Conservation (phyloP, 2,329 filamentous ascomycete genomes). For the Elsinoe perseae region DNA sequence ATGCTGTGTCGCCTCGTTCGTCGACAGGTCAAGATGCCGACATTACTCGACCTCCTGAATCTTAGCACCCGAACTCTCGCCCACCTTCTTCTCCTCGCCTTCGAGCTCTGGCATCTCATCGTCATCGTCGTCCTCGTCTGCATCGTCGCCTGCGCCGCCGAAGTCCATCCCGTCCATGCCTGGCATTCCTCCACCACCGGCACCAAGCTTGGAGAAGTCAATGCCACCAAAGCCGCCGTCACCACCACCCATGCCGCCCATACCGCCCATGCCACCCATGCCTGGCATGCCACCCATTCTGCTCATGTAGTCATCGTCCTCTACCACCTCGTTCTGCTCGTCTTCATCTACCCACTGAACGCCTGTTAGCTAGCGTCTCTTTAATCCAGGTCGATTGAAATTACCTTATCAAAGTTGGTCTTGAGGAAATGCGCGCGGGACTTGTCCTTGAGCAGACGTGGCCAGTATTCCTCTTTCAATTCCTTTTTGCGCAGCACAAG, state of each 20-base stretch:
- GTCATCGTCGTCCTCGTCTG: constrained; percentile 54
- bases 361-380: constrained; percentile 17
- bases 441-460: constrained; percentile 79
- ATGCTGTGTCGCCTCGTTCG: not conserved
- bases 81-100: constrained; percentile 53
- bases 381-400: constrained; percentile 21
- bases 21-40: not conserved
- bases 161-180: constrained; percentile 16
- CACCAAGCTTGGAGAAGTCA: constrained; percentile 84
- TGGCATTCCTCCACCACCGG: constrained; percentile 28
- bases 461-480: constrained; percentile 90
- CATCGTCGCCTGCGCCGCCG: constrained; percentile 17
- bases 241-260: constrained; percentile 32
- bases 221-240: constrained; percentile 75
- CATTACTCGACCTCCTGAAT: constrained; percentile 12
- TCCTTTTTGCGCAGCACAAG: constrained; percentile 96
- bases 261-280: constrained; percentile 55
- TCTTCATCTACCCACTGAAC: constrained; percentile 87
- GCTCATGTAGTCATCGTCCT: constrained; percentile 61
- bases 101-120: constrained; percentile 61
- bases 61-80: constrained; percentile 20
- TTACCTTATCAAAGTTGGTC: constrained; percentile 94
- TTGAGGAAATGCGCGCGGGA: constrained; percentile 93
- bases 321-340: constrained; percentile 83
- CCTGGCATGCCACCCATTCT: constrained; percentile 42